These are phyloP conservation scores for Sphagnum magellanicum DNA, from an alignment of 228 moss, liverwort and hornwort genomes.

Conservation along the genomic window DNA sequence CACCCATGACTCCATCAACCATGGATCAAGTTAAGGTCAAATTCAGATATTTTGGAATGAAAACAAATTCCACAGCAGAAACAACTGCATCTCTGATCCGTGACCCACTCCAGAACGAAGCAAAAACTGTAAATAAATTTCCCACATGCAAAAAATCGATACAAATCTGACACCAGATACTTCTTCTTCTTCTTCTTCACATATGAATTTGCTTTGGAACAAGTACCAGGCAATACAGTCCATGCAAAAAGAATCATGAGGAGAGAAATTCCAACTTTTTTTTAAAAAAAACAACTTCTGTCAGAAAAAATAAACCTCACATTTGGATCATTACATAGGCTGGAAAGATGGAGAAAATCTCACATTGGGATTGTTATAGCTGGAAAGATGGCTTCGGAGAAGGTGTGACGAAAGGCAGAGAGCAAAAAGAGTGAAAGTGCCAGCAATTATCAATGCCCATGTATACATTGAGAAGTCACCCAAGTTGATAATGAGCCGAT, in stretches of 20 bases:
- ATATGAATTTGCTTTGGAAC: not conserved
- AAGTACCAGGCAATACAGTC: not conserved
- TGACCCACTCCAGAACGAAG: no score
- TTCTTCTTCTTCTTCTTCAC: not conserved
- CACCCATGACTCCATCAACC: no score
- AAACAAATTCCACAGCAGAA: no score
- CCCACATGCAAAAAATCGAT: not conserved
- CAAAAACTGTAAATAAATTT: no score
- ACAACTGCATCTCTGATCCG: no score
- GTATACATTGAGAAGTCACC: slow-evolving; percentile 30
- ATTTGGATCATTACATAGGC: not conserved
- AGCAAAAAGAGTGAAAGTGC: slow-evolving; percentile 61
- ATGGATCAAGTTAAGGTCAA: no score
- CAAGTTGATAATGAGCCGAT: slow-evolving; percentile 7
- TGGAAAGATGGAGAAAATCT: not conserved
- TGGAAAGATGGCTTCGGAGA: slow-evolving; percentile 74
- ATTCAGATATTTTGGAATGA: no score
- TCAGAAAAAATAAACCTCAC: not conserved
- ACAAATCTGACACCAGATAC: not conserved
- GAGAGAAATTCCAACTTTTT: no score
- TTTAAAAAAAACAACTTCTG: no score
- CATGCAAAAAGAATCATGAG: no score
- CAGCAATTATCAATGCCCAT: slow-evolving; percentile 70
- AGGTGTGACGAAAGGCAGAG: slow-evolving; percentile 79
- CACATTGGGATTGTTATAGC: slow-evolving; percentile 78